phyloP scores from a whole-genome alignment of 768 basidiomycete species.

The Chalciporus pseudorubinellus region DNA sequence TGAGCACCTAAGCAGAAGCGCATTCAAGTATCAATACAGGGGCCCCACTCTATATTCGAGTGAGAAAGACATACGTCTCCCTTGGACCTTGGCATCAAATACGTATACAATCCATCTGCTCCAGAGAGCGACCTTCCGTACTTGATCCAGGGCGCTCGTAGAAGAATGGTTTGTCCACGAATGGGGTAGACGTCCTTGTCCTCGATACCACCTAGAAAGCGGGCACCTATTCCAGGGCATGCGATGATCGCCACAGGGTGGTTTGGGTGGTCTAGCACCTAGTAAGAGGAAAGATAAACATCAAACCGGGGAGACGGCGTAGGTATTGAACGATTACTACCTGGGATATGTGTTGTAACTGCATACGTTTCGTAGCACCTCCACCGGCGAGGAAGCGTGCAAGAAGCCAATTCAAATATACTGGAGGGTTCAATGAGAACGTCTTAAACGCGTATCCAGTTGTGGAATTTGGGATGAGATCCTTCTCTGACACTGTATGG shows the following conservation, averaged over 20 bases:
- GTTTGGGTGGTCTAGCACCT: conserved; percentile 14
- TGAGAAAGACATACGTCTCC: conserved; percentile 38
- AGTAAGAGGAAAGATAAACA: neutral
- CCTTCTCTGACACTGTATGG: conserved; percentile 36
- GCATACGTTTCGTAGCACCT: conserved; percentile 57
- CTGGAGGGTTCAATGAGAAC: conserved; percentile 61
- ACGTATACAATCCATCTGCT: conserved; percentile 31
- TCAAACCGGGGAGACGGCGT: neutral
- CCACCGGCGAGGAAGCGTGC: conserved; percentile 56
- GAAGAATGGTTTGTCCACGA: conserved; percentile 44
- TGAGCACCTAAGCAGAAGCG: conserved; percentile 38
- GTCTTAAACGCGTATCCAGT: conserved; percentile 63
- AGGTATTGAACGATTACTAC: conserved; percentile 27
- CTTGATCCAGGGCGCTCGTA: conserved; percentile 49
- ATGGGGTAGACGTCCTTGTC: conserved; percentile 47
- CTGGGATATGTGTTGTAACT: conserved; percentile 68
- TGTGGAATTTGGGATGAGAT: conserved; percentile 41
- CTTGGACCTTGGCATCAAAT: conserved; percentile 36
- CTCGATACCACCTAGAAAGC: conserved; percentile 50
- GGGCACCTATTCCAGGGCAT: conserved; percentile 65
- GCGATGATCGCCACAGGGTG: conserved; percentile 51
- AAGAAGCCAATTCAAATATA: conserved; percentile 64
- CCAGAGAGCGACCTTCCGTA: conserved; percentile 34
- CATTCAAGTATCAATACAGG: neutral
- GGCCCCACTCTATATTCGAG: neutral